Percentiles rank a stretch among this genome's conserved stretches.
Conservation (phyloP, 1,139 yeast genomes). For the Meyerozyma smithsonii region DNA sequence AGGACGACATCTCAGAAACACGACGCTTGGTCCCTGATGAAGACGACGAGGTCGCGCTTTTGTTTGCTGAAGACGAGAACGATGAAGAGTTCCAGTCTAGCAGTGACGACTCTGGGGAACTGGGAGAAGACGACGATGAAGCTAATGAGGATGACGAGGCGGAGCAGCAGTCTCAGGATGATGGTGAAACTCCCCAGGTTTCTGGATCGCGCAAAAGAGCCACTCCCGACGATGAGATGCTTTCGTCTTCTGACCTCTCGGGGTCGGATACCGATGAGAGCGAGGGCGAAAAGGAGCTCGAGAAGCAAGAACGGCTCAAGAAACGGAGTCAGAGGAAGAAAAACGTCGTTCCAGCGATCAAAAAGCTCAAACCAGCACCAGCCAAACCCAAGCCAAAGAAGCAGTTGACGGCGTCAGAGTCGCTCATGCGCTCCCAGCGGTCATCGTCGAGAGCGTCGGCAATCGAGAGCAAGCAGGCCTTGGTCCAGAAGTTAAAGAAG, state of each 20-base stretch:
- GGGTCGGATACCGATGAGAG: constrained; percentile 51
- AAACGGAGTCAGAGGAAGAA: constrained; percentile 36
- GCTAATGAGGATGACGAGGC: constrained; percentile 19
- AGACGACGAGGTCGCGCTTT: constrained; percentile 66
- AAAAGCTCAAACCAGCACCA: constrained; percentile 22
- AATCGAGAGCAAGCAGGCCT: constrained; percentile 70
- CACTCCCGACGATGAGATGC: constrained; percentile 26
- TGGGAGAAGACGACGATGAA: constrained; percentile 24
- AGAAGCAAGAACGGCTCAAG: constrained; percentile 43
- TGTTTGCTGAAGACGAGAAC: constrained; percentile 81
- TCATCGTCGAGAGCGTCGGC: constrained; percentile 79
- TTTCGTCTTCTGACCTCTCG: constrained; percentile 53
- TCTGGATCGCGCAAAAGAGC: constrained; percentile 13
- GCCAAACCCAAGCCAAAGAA: constrained; percentile 21
- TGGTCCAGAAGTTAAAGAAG: constrained; percentile 67
- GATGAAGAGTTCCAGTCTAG: constrained; percentile 59
- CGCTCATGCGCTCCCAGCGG: constrained; percentile 51
- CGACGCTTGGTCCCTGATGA: constrained; percentile 44
- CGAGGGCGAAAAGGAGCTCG: constrained; percentile 64
- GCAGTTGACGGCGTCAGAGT: constrained; percentile 36
- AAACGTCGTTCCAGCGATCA: constrained; percentile 43
- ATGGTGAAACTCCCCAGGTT: constrained; percentile 18
- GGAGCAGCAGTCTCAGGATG: constrained; percentile 14
- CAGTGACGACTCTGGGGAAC: constrained; percentile 19
- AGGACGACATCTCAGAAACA: constrained; percentile 42